A percentile compares a stretch with the other conserved stretches of the same genome.
These are phyloP conservation scores for Brassica napus DNA, from an alignment of 345 rosid species.

Conservation along the genomic window DNA sequence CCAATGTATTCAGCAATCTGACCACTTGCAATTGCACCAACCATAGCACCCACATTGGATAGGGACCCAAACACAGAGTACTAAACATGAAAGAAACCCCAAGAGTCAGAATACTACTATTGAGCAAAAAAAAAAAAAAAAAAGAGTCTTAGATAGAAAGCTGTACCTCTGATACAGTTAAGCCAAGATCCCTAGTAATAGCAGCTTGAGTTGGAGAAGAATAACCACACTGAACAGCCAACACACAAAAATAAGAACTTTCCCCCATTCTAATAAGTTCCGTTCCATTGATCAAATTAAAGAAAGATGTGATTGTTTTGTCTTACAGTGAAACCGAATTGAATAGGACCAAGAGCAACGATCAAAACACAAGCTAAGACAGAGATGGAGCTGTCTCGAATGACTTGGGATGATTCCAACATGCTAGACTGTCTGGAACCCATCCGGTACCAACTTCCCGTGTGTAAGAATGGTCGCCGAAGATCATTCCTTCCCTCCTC, in stretches of 20 bases:
- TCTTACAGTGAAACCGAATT: slow-evolving; percentile 93
- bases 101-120: slow-evolving; percentile 23
- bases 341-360: slow-evolving; percentile 96
- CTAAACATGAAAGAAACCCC: slow-evolving; percentile 45
- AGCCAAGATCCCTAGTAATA: slow-evolving; percentile 70
- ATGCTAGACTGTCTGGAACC: slow-evolving; percentile 88
- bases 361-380: slow-evolving; percentile 89
- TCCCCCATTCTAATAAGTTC: background rate
- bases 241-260: background rate
- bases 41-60: slow-evolving; percentile 98
- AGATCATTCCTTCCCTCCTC: slow-evolving; percentile 78
- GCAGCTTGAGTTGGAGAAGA: slow-evolving; percentile 90
- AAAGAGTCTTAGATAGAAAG: background rate
- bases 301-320: background rate
- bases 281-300: background rate
- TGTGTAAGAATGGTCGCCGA: slow-evolving; percentile 83
- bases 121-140: slow-evolving; percentile 23
- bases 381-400: slow-evolving; percentile 86
- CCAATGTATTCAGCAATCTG: slow-evolving; percentile 92
- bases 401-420: slow-evolving; percentile 79
- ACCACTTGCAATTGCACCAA: slow-evolving; percentile 95
- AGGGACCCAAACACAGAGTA: slow-evolving; percentile 85
- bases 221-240: slow-evolving; percentile 62
- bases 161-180: slow-evolving; percentile 74
- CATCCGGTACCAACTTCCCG: slow-evolving; percentile 99